Evolutionary conservation across 768 basidiomycete genomes (phyloP).

Genomic region (Macrocybe gigantea): DNA sequence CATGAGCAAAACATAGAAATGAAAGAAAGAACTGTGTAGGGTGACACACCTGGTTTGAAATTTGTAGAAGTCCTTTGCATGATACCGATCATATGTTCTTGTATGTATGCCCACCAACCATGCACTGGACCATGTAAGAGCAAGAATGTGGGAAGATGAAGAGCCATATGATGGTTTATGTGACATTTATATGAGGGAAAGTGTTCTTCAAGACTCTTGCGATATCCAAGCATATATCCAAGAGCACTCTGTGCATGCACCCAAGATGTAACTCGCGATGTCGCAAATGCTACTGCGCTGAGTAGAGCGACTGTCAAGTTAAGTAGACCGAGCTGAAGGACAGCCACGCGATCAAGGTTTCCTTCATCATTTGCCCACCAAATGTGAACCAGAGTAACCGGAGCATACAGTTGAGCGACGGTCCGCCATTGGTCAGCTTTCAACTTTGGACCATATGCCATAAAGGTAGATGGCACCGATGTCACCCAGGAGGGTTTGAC

Average conservation of each 20-base stretch:
- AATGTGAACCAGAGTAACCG: conserved; percentile 27
- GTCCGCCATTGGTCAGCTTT: conserved; percentile 31
- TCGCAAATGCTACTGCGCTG: conserved; percentile 24
- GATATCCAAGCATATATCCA: conserved; percentile 23
- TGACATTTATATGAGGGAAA: conserved; percentile 21
- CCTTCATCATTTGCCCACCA: conserved; percentile 20
- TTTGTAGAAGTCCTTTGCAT: conserved; percentile 25
- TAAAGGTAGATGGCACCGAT: conserved; percentile 16
- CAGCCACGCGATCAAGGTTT: conserved; percentile 2
- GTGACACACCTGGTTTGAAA: conserved; percentile 18
- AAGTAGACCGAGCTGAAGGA: conserved; percentile 22
- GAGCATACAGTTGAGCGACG: conserved; percentile 25
- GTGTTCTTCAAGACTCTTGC: conserved; percentile 18
- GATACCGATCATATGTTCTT: conserved; percentile 27
- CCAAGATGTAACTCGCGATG: conserved; percentile 14
- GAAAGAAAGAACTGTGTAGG: too few species aligned
- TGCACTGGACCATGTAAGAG: conserved; percentile 28
- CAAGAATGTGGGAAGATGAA: conserved; percentile 29
- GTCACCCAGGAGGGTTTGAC: conserved; percentile 19
- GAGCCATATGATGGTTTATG: conserved; percentile 32
- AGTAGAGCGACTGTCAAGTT: conserved; percentile 21
- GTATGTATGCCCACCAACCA: conserved; percentile 28
- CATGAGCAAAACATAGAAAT: too few species aligned
- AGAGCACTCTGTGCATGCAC: conserved; percentile 18
- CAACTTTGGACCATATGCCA: conserved; percentile 18